Percentiles rank a stretch among this genome's conserved stretches.
phyloP scores from a whole-genome alignment of 495 filamentous ascomycete genomes.

The Hyaloscypha hepaticicola region DNA sequence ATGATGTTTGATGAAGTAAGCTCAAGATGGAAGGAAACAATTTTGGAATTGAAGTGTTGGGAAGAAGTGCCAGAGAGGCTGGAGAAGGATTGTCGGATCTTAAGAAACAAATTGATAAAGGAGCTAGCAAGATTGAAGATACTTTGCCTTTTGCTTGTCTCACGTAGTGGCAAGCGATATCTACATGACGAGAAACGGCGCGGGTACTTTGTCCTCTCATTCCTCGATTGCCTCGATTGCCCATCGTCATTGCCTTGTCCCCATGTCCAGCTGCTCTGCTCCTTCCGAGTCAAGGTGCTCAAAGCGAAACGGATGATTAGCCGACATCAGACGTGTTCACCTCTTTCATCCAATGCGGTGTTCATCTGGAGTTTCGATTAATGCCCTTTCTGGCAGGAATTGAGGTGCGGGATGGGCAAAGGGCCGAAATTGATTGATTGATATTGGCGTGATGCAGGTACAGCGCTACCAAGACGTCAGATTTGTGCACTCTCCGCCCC shows the following conservation, averaged over 20 bases:
- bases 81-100: not conserved
- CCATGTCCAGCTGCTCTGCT: not conserved
- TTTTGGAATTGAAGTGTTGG: not conserved
- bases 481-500: too few relatives aligned
- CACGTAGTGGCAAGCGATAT: not conserved
- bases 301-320: not conserved
- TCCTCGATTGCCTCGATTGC: too few relatives aligned
- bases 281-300: not conserved
- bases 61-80: not conserved
- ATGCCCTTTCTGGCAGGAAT: not conserved
- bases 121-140: not conserved
- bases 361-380: not conserved
- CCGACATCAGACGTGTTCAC: not conserved
- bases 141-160: not conserved
- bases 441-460: not conserved
- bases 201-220: not conserved
- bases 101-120: not conserved
- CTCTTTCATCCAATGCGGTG: not conserved
- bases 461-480: not conserved
- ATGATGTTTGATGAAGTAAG: not conserved
- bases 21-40: not conserved
- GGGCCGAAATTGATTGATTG: not conserved
- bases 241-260: constrained; percentile 3
- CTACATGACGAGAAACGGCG: not conserved
- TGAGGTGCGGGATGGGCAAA: constrained; percentile 3